Evolutionary conservation across 805 yeast genomes (phyloP).

Genomic region (Kuraishia hungarica): DNA sequence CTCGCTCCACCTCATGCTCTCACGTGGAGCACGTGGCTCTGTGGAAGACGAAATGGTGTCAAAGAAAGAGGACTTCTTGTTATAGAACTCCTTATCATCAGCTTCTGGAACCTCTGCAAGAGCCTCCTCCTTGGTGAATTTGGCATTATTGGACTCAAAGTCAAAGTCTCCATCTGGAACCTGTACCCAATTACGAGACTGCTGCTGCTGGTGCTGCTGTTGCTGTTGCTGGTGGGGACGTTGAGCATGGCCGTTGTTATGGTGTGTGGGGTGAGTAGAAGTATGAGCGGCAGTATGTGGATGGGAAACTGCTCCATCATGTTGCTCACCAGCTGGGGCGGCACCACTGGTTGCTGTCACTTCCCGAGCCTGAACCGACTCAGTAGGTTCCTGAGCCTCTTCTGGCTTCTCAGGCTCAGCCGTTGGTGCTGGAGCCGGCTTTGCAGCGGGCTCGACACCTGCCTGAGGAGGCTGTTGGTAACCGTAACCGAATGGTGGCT

Average conservation of each 20-base stretch:
- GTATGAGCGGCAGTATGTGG: too few relatives aligned
- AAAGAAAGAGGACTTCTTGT: slow-evolving; percentile 80
- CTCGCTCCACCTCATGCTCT: slow-evolving; percentile 55
- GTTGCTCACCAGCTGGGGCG: neutral
- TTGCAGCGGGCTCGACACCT: slow-evolving; percentile 13
- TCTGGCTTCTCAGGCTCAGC: slow-evolving; percentile 2
- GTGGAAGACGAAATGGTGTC: slow-evolving; percentile 75
- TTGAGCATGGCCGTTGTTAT: slow-evolving; percentile 2
- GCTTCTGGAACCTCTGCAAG: slow-evolving; percentile 18
- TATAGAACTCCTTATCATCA: slow-evolving; percentile 40
- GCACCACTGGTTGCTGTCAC: neutral
- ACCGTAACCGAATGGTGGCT: slow-evolving; percentile 1
- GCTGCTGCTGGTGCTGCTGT: too few relatives aligned
- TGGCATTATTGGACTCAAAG: slow-evolving; percentile 66
- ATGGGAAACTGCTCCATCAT: too few relatives aligned
- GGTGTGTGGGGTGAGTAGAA: neutral
- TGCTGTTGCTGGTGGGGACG: slow-evolving; percentile 3
- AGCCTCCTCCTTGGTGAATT: slow-evolving; percentile 46
- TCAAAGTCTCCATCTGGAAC: slow-evolving; percentile 61
- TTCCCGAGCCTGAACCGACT: slow-evolving; percentile 7
- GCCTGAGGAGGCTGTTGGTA: slow-evolving; percentile 4
- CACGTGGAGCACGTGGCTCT: slow-evolving; percentile 26
- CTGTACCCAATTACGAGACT: slow-evolving; percentile 16
- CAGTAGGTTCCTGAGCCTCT: slow-evolving; percentile 9
- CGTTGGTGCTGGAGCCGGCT: slow-evolving; percentile 13